A percentile compares a stretch with the other conserved stretches of the same genome.
phyloP scores from a whole-genome alignment of 495 filamentous ascomycete genomes.

The Podospora anserina region DNA sequence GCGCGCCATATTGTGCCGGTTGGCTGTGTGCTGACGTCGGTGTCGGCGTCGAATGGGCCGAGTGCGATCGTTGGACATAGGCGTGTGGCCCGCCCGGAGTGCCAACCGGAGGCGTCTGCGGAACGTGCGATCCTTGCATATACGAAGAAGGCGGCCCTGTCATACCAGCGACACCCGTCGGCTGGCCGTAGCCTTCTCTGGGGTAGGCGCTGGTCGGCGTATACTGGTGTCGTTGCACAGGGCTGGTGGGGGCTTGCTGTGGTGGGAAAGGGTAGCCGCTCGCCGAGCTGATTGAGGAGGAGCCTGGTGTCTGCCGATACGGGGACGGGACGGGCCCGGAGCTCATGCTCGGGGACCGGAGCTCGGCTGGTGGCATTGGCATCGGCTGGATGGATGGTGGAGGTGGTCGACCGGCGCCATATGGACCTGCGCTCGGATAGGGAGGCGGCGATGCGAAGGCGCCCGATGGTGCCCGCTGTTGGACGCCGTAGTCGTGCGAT shows the following conservation, averaged over 20 bases:
- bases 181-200: slow-evolving; percentile 51
- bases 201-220: slow-evolving; percentile 38
- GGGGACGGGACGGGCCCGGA: slow-evolving; percentile 47
- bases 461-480: slow-evolving; percentile 28
- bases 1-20: slow-evolving; percentile 44
- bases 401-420: slow-evolving; percentile 41
- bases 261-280: slow-evolving; percentile 55
- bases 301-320: slow-evolving; percentile 50
- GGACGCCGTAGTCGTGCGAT: slow-evolving; percentile 42
- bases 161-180: slow-evolving; percentile 37
- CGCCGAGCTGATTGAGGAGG: slow-evolving; percentile 41
- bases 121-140: slow-evolving; percentile 44
- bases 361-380: slow-evolving; percentile 34
- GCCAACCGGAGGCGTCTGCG: slow-evolving; percentile 50
- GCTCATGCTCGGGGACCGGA: slow-evolving; percentile 49
- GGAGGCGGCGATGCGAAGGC: slow-evolving; percentile 42
- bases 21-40: slow-evolving; percentile 58
- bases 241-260: slow-evolving; percentile 52
- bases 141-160: slow-evolving; percentile 44
- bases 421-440: slow-evolving; percentile 33
- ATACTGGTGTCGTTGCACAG: slow-evolving; percentile 49
- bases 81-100: slow-evolving; percentile 35
- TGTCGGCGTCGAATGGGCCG: slow-evolving; percentile 53
- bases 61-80: slow-evolving; percentile 41
- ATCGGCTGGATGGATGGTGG: slow-evolving; percentile 51